Evolutionary conservation across 257 asterid genomes (phyloP).

Genomic region (Fraxinus americana): DNA sequence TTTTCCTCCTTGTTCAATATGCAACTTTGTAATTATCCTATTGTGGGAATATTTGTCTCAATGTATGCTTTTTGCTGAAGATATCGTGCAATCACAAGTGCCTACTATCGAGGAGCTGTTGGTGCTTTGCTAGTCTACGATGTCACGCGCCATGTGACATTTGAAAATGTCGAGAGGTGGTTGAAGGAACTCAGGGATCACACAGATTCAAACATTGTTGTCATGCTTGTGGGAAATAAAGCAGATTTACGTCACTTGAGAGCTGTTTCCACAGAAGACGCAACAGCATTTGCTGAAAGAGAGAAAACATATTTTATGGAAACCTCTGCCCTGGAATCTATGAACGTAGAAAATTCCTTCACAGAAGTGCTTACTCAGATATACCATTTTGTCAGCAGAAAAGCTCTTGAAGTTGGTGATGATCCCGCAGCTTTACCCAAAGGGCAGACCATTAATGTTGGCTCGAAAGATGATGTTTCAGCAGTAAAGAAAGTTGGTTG

Average conservation of each 20-base stretch:
- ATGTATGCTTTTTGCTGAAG: slow-evolving; percentile 30
- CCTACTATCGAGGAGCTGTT: slow-evolving; percentile 76
- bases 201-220: slow-evolving; percentile 64
- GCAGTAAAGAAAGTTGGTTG: slow-evolving; percentile 71
- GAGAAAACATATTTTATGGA: slow-evolving; percentile 67
- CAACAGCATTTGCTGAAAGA: slow-evolving; percentile 60
- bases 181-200: slow-evolving; percentile 72
- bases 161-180: slow-evolving; percentile 79
- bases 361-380: slow-evolving; percentile 73
- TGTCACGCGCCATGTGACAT: slow-evolving; percentile 72
- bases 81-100: slow-evolving; percentile 81
- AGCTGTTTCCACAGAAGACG: slow-evolving; percentile 70
- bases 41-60: not conserved
- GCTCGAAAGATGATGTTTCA: slow-evolving; percentile 65
- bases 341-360: slow-evolving; percentile 74
- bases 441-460: slow-evolving; percentile 63
- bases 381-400: slow-evolving; percentile 54
- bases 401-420: slow-evolving; percentile 60
- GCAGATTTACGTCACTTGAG: slow-evolving; percentile 72
- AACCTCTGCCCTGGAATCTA: slow-evolving; percentile 73
- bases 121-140: slow-evolving; percentile 74
- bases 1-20: not conserved
- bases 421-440: slow-evolving; percentile 57
- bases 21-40: not conserved
- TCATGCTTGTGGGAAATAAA: slow-evolving; percentile 76